Base-by-base conservation (phyloP, 1,139 yeast genomes). In the Taphrina communis region DNA sequence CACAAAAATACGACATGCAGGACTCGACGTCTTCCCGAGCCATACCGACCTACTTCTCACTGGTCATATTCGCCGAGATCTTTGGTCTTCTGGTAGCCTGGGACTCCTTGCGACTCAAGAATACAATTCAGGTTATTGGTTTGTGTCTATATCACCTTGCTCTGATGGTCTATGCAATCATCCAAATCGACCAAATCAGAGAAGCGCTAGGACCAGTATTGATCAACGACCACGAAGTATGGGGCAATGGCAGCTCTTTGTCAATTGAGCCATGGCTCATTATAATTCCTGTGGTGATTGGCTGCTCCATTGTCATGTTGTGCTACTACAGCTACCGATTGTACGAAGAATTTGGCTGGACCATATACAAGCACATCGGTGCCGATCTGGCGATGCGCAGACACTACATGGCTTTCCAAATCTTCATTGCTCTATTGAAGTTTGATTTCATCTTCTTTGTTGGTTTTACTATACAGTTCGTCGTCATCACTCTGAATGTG, bases 381-480 rank as follows among this genome's bases (percentile, higher is more conserved):
- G 86, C 85, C 1, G 84, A 82, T 73, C 73, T 81, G 38, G 74
- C 75, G n/a, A 78, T 82, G 72, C 79, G 81, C 71, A 75, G 78
- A 35, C 78, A 82, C 73, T 82, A 81, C 73, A 76, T 80, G 60
- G 74, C 78, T 17, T 83, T 82, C 74, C 84, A 83, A 73, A 74
- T 81, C 62, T 71, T 72, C 66, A 62, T 72, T 58, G 70, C 73
- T 6, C 65, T 72, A 21, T 68, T 73, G 57, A 73, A 72, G 42
- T 73, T 73, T 46, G 74, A 73, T 42, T 70, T 73, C 62, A 71
- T 72, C 68, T 72, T 72, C 69, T 72, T 84, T 72, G 75, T 84
- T 57, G 87, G 86, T 0, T 84, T 84, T 75, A 83, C 86, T 0
- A 80, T 84, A 48, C 87, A 84, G 74, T 84, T 84, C 73, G 75